Percentiles rank a stretch among this genome's conserved stretches.
Conservation (phyloP, 106 monocot genomes). For the Dioscorea dumetorum region DNA sequence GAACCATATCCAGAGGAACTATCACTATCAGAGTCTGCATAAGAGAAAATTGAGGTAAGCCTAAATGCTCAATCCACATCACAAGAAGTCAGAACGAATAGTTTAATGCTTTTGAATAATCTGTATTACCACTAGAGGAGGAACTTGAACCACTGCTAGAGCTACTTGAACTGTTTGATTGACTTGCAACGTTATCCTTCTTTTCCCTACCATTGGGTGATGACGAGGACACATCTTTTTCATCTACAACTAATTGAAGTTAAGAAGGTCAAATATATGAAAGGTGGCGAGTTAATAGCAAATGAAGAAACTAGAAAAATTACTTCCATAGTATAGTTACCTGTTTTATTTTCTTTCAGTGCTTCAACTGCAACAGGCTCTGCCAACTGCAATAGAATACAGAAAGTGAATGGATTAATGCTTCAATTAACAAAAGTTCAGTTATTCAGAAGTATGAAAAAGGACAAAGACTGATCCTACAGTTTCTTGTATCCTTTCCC, state of each 20-base stretch:
- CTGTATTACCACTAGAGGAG: slow-evolving; percentile 45
- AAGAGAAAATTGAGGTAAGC: background rate
- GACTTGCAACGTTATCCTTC: slow-evolving; percentile 28
- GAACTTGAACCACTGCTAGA: slow-evolving; percentile 70
- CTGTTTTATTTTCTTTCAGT: slow-evolving; percentile 33
- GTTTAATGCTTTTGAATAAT: background rate
- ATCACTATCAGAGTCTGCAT: slow-evolving; percentile 57
- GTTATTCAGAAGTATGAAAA: background rate
- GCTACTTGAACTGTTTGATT: slow-evolving; percentile 58
- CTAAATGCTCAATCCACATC: background rate
- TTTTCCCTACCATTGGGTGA: slow-evolving; percentile 31
- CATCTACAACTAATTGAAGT: slow-evolving; percentile 21
- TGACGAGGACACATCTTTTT: slow-evolving; percentile 24
- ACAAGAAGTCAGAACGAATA: background rate
- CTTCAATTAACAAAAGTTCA: background rate
- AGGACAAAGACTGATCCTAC: slow-evolving; percentile 11
- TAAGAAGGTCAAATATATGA: too few species aligned
- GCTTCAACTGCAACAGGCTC: slow-evolving; percentile 25
- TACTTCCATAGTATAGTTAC: slow-evolving; percentile 8
- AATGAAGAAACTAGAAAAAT: background rate
- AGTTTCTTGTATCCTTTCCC: slow-evolving; percentile 21
- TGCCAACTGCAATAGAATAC: slow-evolving; percentile 24
- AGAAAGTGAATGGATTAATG: background rate
- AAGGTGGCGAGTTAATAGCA: background rate
- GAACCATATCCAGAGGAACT: slow-evolving; percentile 54